Base-by-base conservation (phyloP, 164 flowering plant species). In the Stephania japonica region DNA sequence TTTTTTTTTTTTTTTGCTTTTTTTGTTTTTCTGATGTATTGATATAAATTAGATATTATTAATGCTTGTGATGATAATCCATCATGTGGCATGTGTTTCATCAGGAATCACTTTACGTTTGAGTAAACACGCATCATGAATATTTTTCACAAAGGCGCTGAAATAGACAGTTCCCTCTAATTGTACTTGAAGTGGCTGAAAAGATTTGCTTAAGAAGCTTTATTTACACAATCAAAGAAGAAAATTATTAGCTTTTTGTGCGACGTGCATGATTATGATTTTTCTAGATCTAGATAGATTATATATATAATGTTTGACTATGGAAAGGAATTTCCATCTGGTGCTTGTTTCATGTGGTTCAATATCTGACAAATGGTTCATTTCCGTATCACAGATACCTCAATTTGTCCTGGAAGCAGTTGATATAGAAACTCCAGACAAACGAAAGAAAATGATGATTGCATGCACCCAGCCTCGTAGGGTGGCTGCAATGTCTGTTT, bases 401-500 rank as follows among this genome's bases (percentile, higher is more conserved):
- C 99, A 93, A 78, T 91, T 95, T 81, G 98, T 73, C 21, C 70
- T 73, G 53, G 76, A 73, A 67, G 76, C 76, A 7, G 70, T 67
- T 41, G 71, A 73, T 6, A 23, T 61, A 61, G 66, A 42, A 18
- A 24, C 16, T 6, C 63, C 68, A 24, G 75, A 56, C 24, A 73
- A 68, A 24, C 53, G 76, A 65, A 73, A 73, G 71, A 73, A 73
- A n/a, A 83, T 80, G 89, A 90, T 90, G 97, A 65, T 93, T 78
- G 98, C 87, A 14, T 95, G 98, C 80, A 95, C 99, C 6, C 99
- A 93, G 76, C 99, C 97, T 26, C 91, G 97, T 65, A 85, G 98
- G 80, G 99, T 95, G 83, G 99, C 99, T 72, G 98, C 99, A 21
- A 95, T 93, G 99, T 95, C 98, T 79, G 98, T 95, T 50, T 91